Conservation (phyloP, 2,329 filamentous ascomycete species). For the Fusarium newnesense region DNA sequence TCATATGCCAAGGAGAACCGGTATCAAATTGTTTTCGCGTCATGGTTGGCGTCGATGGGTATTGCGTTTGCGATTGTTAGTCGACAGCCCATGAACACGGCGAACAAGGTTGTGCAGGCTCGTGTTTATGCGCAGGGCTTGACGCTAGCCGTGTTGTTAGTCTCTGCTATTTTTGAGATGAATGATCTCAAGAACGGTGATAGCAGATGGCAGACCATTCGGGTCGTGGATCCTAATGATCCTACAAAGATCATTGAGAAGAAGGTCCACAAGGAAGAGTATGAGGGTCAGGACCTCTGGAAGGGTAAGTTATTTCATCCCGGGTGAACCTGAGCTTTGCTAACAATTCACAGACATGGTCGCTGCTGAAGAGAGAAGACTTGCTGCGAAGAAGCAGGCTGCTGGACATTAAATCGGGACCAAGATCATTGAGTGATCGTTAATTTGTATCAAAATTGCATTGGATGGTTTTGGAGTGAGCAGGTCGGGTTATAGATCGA, state of each 20-base stretch:
- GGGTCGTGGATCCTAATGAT: constrained; percentile 82
- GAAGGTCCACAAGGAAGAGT: constrained; percentile 86
- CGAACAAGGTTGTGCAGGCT: constrained; percentile 93
- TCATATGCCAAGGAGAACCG: constrained; percentile 83
- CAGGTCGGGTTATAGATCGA: background rate
- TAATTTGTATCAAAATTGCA: constrained; percentile 21
- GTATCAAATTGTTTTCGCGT: constrained; percentile 84
- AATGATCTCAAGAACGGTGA: constrained; percentile 79
- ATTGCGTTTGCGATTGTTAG: constrained; percentile 79
- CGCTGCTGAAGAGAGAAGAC: constrained; percentile 76
- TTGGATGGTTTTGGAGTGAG: background rate
- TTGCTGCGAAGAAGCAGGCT: constrained; percentile 54
- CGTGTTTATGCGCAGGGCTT: constrained; percentile 93
- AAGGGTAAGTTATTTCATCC: constrained; percentile 66
- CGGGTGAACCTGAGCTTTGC: background rate
- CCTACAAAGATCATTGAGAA: constrained; percentile 89
- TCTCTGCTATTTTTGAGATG: constrained; percentile 83
- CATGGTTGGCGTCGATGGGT: constrained; percentile 88
- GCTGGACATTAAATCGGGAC: background rate
- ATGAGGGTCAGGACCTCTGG: constrained; percentile 93
- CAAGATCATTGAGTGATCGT: fast-evolving
- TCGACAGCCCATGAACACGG: constrained; percentile 76
- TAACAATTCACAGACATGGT: constrained; percentile 75
- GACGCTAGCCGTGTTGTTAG: constrained; percentile 84
- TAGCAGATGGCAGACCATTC: constrained; percentile 85